phyloP scores from a whole-genome alignment of 2,329 filamentous ascomycete genomes.

The Colletotrichum sp. region DNA sequence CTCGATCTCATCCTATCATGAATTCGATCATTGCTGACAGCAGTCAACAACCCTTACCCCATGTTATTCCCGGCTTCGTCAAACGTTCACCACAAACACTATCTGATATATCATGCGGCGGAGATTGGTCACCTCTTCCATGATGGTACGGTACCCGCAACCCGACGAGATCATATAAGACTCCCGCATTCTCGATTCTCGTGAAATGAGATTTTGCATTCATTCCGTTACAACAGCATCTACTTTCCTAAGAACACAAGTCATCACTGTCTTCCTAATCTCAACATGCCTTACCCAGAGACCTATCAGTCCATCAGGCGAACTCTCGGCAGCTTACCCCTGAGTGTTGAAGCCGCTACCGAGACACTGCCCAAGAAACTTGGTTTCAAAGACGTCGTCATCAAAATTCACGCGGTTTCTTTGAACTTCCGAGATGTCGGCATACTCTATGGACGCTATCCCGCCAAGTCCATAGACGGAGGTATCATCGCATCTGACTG shows the following conservation, averaged over 20 bases:
- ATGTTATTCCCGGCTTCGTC: background rate
- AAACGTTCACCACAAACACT: background rate
- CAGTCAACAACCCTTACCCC: background rate
- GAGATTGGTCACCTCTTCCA: background rate
- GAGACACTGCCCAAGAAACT: background rate
- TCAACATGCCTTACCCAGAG: background rate
- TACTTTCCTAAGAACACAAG: background rate
- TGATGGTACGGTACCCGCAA: background rate
- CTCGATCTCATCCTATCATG: background rate
- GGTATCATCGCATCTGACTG: conserved; percentile 27
- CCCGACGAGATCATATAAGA: background rate
- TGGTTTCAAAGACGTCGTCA: background rate
- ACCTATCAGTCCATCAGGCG: background rate
- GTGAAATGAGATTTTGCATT: background rate
- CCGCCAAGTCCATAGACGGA: background rate
- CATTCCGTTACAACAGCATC: background rate
- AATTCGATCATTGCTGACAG: background rate
- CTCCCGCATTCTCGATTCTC: background rate
- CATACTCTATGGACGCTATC: conserved; percentile 30
- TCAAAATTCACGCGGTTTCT: background rate
- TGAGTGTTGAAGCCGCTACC: background rate
- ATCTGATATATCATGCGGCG: background rate
- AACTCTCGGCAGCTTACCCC: background rate
- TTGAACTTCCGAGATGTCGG: conserved; percentile 28
- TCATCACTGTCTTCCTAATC: background rate